Base-by-base conservation (phyloP, 2,329 filamentous ascomycete genomes). In the Alternaria alternata region DNA sequence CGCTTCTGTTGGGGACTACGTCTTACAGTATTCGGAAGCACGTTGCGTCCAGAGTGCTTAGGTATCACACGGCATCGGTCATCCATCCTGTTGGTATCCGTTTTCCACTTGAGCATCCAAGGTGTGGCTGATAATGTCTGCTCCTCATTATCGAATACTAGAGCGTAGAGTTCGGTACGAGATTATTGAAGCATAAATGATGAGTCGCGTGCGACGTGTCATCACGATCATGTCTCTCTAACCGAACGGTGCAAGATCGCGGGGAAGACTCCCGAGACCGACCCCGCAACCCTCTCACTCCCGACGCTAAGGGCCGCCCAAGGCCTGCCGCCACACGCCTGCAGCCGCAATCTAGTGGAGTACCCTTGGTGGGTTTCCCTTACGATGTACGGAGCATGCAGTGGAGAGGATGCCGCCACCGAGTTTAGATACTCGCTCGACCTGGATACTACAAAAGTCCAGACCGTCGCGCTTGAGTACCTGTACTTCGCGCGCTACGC, bases 1-100 rank as follows among this genome's bases (percentile, higher is more conserved):
- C 12, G 18, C 7, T 18, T 32, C 26, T 5, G 20, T 8, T 26
- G 24, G 24, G 36, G 34, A 26, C 8, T 18, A 22, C 28, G 18
- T 49, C 64, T n/a, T 70, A 76, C 73, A 47, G 72, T 73, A 51
- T 75, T 75, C 4, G 75, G 75, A 7, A 76, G 67, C 26, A 75
- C 54, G 28, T 70, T 67, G 51, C 59, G 62, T 16, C 74, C 73
- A 41, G 61, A 47, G 57, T 77, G 73, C 52, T 57, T 70, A 12
- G 73, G 71, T 12, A 75, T 71, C 59, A 74, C 66, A 53, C 52
- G 66, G 38, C 51, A 34, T 51, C 72, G 63, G 57, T 75, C 72
- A 24, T 74, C 68, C 73, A 74, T 75, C 4, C 39, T 63, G 16
- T 41, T 54, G 57, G 32, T 44, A 22, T 28, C 20, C 7, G 32